These are phyloP conservation scores for Posidonia australis DNA, from an alignment of 106 monocot species.

Conservation along the genomic window DNA sequence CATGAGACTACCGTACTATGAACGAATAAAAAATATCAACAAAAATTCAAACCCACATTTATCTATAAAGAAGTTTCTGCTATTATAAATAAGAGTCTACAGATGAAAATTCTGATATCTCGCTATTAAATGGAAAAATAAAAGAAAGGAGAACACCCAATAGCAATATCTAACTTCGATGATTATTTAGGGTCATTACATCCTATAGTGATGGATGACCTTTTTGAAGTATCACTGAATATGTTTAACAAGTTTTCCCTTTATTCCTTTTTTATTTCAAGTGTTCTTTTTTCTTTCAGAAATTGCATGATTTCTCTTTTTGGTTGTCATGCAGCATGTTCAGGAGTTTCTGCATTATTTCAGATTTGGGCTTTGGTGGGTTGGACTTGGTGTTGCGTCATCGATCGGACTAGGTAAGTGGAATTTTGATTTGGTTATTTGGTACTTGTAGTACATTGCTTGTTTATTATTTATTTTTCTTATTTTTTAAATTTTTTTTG, in stretches of 20 bases:
- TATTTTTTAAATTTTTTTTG: not conserved
- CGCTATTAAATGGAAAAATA: not conserved
- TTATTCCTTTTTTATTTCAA: not conserved
- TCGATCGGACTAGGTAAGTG: slow-evolving; percentile 30
- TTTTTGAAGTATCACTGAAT: not conserved
- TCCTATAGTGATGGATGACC: not conserved
- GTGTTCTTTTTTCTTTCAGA: too few species aligned
- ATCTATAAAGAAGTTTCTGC: too few species aligned
- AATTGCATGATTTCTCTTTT: too few species aligned
- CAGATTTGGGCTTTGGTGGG: slow-evolving; percentile 24
- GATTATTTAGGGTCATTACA: not conserved
- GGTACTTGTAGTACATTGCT: too few species aligned
- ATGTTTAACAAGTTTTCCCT: not conserved
- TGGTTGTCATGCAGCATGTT: slow-evolving; percentile 14
- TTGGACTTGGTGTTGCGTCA: slow-evolving; percentile 28
- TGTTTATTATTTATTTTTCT: not conserved
- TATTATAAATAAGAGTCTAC: too few species aligned
- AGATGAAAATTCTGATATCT: too few species aligned
- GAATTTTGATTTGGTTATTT: too few species aligned
- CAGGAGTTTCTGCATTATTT: slow-evolving; percentile 20
- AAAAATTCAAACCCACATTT: too few species aligned
- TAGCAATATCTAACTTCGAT: not conserved
- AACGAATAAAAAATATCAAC: too few species aligned
- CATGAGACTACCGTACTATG: too few species aligned
- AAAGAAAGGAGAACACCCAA: not conserved